Percentiles rank a stretch among this genome's conserved stretches.
Conservation (phyloP, 345 rosid species). For the Brassica incana region DNA sequence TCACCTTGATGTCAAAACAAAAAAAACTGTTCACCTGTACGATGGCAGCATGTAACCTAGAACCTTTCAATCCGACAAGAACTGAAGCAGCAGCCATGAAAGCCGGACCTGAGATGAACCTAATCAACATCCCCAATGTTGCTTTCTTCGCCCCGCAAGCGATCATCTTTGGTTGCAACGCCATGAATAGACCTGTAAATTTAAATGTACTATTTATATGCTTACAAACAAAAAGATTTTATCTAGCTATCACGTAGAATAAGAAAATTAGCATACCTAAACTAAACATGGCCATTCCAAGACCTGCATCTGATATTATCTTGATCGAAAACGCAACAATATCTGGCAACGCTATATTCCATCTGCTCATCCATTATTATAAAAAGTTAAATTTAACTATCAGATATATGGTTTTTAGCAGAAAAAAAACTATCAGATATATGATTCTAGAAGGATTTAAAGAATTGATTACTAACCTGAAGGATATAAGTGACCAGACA, state of each 20-base stretch:
- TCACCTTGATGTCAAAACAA: conserved; percentile 39
- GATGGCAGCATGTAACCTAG: conserved; percentile 64
- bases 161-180: conserved; percentile 69
- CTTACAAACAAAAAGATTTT: background rate
- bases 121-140: conserved; percentile 56
- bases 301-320: conserved; percentile 78
- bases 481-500: conserved; percentile 83
- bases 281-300: conserved; percentile 89
- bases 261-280: conserved; percentile 48
- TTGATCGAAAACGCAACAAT: conserved; percentile 63
- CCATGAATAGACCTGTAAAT: conserved; percentile 71
- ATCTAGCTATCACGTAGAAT: background rate
- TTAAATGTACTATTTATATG: background rate
- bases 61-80: conserved; percentile 52
- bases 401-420: too few relatives aligned
- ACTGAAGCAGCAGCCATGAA: conserved; percentile 58
- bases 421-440: too few relatives aligned
- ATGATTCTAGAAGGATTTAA: background rate
- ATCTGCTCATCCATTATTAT: conserved; percentile 39
- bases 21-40: conserved; percentile 37
- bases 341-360: conserved; percentile 68
- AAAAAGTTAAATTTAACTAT: background rate
- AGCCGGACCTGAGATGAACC: conserved; percentile 64
- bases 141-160: conserved; percentile 69
- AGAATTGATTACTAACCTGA: conserved; percentile 51